A percentile compares a stretch with the other conserved stretches of the same genome.
These are phyloP conservation scores for Botrytis tulipae DNA, from an alignment of 2,329 filamentous ascomycete species.

Conservation along the genomic window DNA sequence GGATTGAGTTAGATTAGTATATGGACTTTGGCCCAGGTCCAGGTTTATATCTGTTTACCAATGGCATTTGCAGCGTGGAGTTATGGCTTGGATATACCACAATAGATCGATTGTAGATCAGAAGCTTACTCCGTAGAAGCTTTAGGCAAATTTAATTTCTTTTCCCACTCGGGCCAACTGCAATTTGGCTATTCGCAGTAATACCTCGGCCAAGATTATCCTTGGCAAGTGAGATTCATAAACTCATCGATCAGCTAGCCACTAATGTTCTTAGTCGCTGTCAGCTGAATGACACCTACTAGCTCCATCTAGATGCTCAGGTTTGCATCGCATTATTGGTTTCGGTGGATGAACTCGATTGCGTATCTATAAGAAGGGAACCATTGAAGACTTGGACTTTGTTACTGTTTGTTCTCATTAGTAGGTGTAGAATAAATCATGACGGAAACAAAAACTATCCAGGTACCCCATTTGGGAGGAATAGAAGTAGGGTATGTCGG, in stretches of 20 bases:
- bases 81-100: not conserved
- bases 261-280: not conserved
- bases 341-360: not conserved
- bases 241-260: not conserved
- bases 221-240: not conserved
- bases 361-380: not conserved
- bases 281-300: not conserved
- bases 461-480: slow-evolving; percentile 49
- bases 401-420: not conserved
- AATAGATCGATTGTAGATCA: not conserved
- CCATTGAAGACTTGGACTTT: not conserved
- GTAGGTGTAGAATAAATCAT: slow-evolving; percentile 9
- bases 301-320: not conserved
- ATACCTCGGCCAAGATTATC: not conserved
- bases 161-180: not conserved
- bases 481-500: slow-evolving; percentile 46
- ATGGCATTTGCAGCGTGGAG: not conserved
- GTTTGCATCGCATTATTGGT: not conserved
- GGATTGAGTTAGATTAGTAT: not conserved
- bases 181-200: not conserved
- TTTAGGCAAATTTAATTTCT: not conserved
- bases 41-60: not conserved
- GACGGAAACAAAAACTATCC: slow-evolving; percentile 41
- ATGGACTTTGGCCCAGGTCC: not conserved
- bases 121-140: not conserved